Percentiles rank a stretch among this genome's conserved stretches.
Conservation (phyloP, 2,329 filamentous ascomycete genomes). For the Fusarium vanettenii region DNA sequence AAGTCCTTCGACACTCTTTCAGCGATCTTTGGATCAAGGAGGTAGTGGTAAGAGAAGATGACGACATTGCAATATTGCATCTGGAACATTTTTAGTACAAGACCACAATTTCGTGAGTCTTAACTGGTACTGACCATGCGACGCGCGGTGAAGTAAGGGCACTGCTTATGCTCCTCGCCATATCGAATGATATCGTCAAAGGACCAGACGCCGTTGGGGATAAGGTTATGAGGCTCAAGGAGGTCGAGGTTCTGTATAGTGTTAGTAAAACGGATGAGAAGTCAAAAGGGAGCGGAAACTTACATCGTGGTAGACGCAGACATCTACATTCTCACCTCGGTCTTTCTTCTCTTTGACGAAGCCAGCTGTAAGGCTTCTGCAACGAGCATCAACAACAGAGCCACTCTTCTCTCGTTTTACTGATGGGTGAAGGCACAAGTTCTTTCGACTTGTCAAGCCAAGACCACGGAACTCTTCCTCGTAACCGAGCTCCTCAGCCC, state of each 20-base stretch:
- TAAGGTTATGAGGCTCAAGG: slow-evolving; percentile 92
- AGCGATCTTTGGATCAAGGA: slow-evolving; percentile 97
- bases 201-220: slow-evolving; percentile 96
- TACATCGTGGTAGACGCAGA: slow-evolving; percentile 96
- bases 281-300: slow-evolving; percentile 38
- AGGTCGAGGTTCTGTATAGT: slow-evolving; percentile 82
- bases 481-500: slow-evolving; percentile 86
- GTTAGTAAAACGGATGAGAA: slow-evolving; percentile 16
- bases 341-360: slow-evolving; percentile 99
- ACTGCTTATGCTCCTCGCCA: slow-evolving; percentile 95
- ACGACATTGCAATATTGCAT: slow-evolving; percentile 99
- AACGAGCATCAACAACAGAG: slow-evolving; percentile 92
- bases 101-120: background rate
- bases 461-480: slow-evolving; percentile 94
- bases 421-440: slow-evolving; percentile 93
- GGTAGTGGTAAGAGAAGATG: slow-evolving; percentile 99
- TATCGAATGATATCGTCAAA: slow-evolving; percentile 90
- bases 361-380: slow-evolving; percentile 92
- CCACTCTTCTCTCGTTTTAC: slow-evolving; percentile 98
- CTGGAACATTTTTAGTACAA: slow-evolving; percentile 54
- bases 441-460: slow-evolving; percentile 95
- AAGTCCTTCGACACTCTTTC: slow-evolving; percentile 95
- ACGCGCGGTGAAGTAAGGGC: slow-evolving; percentile 94
- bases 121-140: slow-evolving; percentile 76
- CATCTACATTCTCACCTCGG: slow-evolving; percentile 90